Conservation (phyloP, 2,329 filamentous ascomycete genomes). For the Leptodontidium sp. region DNA sequence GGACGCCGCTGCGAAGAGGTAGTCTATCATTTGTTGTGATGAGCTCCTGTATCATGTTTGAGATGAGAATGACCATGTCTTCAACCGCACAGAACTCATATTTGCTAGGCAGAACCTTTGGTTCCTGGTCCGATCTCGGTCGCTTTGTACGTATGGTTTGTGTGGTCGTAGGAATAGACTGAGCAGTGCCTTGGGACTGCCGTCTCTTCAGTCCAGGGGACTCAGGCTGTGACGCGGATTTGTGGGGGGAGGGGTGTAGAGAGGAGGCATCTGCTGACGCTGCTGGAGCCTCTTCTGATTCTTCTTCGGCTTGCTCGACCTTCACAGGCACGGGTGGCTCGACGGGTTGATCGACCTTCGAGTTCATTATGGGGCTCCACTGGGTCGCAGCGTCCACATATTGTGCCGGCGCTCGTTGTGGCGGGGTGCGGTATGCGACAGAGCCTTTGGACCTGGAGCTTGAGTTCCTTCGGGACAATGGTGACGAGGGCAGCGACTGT, state of each 20-base stretch:
- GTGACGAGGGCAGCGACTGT: constrained; percentile 37
- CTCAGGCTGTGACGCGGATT: constrained; percentile 43
- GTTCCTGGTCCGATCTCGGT: constrained; percentile 57
- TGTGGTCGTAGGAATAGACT: constrained; percentile 22
- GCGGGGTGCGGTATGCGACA: constrained; percentile 28
- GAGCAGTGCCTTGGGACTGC: constrained; percentile 39
- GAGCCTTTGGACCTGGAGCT: constrained; percentile 33
- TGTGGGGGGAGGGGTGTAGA: constrained; percentile 33
- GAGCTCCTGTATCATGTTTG: constrained; percentile 94
- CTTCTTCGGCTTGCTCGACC: constrained; percentile 16
- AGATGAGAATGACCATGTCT: constrained; percentile 89
- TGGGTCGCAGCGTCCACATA: constrained; percentile 46
- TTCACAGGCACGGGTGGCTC: constrained; percentile 19
- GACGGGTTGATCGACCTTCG: constrained; percentile 23
- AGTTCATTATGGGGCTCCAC: constrained; percentile 43
- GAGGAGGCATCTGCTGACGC: constrained; percentile 18
- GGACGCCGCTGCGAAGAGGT: constrained; percentile 82
- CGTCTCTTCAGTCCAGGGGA: constrained; percentile 47
- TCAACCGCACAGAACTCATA: constrained; percentile 86
- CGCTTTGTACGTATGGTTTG: constrained; percentile 56
- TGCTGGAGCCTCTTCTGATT: constrained; percentile 19
- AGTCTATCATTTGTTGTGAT: constrained; percentile 92
- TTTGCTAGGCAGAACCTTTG: constrained; percentile 70
- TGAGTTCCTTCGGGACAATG: constrained; percentile 39
- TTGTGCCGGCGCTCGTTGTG: constrained; percentile 31